A percentile compares a stretch with the other conserved stretches of the same genome.
Evolutionary conservation across 1,139 yeast species (phyloP).

Genomic region (Suhomyces terraborum): DNA sequence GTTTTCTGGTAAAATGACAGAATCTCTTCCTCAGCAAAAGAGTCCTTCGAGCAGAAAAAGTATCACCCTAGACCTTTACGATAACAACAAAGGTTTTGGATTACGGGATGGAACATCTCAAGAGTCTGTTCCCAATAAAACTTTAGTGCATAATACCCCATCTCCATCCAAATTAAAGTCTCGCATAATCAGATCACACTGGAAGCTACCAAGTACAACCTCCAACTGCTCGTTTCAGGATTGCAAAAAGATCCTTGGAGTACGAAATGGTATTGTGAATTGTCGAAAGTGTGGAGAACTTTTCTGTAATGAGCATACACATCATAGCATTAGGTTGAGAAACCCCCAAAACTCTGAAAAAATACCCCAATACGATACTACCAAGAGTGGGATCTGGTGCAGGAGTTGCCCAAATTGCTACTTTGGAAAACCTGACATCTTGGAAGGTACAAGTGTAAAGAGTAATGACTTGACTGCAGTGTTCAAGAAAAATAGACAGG

Average conservation of each 20-base stretch:
- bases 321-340: constrained; percentile 47
- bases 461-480: constrained; percentile 45
- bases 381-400: constrained; percentile 59
- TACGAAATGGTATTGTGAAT: constrained; percentile 56
- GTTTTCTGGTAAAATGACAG: constrained; percentile 22
- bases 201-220: constrained; percentile 53
- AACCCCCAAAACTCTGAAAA: constrained; percentile 38
- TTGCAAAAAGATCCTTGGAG: constrained; percentile 46
- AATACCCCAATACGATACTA: constrained; percentile 33
- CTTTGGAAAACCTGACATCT: constrained; percentile 55
- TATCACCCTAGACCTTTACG: constrained; percentile 37
- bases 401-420: constrained; percentile 71
- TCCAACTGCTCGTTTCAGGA: constrained; percentile 33
- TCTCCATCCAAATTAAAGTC: constrained; percentile 12
- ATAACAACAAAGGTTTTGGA: constrained; percentile 37
- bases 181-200: constrained; percentile 56
- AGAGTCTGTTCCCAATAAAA: neutral
- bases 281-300: constrained; percentile 74
- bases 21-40: constrained; percentile 4
- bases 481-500: constrained; percentile 46
- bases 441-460: constrained; percentile 40
- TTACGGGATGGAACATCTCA: constrained; percentile 21
- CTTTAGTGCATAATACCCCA: neutral
- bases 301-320: constrained; percentile 67
- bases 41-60: constrained; percentile 25